A percentile compares a stretch with the other conserved stretches of the same genome.
phyloP scores from a whole-genome alignment of 2,329 filamentous ascomycete genomes.

The Chrysoporthe austroafricana region DNA sequence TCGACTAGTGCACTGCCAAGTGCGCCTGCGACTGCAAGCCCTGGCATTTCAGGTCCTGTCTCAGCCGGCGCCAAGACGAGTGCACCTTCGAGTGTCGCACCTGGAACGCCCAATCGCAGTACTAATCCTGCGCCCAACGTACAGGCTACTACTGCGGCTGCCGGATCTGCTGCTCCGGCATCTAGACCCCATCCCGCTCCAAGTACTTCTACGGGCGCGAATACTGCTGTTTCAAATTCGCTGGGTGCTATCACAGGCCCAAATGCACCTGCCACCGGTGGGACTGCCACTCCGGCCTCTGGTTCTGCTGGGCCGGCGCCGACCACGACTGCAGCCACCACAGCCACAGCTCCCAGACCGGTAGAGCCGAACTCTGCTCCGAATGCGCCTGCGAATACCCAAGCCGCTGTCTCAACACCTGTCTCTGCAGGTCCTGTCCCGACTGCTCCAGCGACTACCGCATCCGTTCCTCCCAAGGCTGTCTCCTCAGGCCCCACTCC shows the following conservation, averaged over 20 bases:
- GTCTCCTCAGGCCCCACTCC: neutral
- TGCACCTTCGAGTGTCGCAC: neutral
- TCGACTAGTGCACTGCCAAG: neutral
- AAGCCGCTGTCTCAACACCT: neutral
- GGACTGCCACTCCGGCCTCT: neutral
- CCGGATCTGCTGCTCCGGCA: neutral
- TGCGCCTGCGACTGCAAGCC: neutral
- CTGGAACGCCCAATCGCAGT: neutral
- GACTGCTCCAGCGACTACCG: neutral
- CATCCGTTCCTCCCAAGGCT: neutral
- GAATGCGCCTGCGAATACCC: neutral
- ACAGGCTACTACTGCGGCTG: neutral
- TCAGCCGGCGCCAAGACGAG: neutral
- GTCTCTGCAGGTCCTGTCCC: conserved; percentile 1
- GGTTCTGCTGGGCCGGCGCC: neutral
- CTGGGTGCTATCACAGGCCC: neutral
- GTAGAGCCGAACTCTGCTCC: neutral
- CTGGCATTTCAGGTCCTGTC: neutral
- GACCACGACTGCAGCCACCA: neutral
- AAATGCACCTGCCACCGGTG: neutral
- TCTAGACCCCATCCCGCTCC: neutral
- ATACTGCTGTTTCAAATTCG: neutral
- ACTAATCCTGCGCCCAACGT: neutral
- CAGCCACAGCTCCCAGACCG: neutral
- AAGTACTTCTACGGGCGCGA: neutral